Conservation (phyloP, 345 rosid genomes). For the Eucalyptus cloeziana region DNA sequence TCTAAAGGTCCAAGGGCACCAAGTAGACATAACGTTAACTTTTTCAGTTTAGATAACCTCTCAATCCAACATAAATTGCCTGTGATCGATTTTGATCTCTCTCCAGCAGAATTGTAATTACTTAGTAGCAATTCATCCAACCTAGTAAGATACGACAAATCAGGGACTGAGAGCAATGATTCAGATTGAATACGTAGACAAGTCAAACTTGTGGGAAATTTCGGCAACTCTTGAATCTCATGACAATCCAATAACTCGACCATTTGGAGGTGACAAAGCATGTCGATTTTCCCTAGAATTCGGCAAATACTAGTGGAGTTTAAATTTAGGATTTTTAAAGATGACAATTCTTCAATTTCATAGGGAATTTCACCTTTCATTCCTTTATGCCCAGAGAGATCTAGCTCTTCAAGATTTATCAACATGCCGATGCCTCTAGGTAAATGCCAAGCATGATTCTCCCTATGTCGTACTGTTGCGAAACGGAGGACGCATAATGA, state of each 20-base stretch:
- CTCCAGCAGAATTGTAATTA: fast-evolving
- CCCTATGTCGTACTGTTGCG: fast-evolving
- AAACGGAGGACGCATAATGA: background rate
- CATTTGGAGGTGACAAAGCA: background rate
- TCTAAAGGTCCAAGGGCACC: fast-evolving
- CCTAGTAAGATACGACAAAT: background rate
- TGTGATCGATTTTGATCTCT: no score
- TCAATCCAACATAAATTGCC: background rate
- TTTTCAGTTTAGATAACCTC: background rate
- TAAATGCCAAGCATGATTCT: background rate
- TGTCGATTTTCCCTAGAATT: background rate
- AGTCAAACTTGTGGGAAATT: background rate
- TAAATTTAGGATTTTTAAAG: background rate
- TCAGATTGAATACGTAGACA: fast-evolving
- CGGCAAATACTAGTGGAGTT: fast-evolving
- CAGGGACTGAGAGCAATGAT: fast-evolving
- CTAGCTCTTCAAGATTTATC: background rate
- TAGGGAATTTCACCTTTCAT: fast-evolving
- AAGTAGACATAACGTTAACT: fast-evolving
- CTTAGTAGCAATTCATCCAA: background rate
- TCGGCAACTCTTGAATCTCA: background rate
- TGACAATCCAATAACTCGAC: no score
- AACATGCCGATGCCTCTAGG: background rate
- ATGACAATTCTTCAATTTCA: background rate
- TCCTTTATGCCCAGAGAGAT: fast-evolving